Conservation (phyloP, 75 land plant genomes). For the Selaginella moellendorffii region DNA sequence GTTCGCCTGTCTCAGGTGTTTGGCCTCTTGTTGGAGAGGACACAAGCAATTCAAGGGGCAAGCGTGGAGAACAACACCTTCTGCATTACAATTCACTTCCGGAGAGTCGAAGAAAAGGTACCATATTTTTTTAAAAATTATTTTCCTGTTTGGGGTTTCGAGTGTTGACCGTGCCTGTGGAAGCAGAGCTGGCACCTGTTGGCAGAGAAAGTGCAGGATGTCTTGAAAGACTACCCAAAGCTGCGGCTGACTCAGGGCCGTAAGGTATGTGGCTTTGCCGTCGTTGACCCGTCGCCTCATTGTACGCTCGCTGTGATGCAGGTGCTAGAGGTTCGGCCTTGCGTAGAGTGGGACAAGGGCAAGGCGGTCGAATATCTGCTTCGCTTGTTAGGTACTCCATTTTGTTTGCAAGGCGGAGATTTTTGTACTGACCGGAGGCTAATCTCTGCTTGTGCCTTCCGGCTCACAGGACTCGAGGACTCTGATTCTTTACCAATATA, state of each 20-base stretch:
- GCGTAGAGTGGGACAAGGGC: slow-evolving; percentile 11
- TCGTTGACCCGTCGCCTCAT: neutral
- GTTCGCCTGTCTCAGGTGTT: slow-evolving; percentile 34
- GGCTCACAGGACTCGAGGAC: neutral
- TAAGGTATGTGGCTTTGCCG: slow-evolving; percentile 34
- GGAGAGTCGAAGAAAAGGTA: slow-evolving; percentile 56
- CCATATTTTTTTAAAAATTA: neutral
- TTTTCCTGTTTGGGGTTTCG: neutral
- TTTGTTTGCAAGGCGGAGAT: no score
- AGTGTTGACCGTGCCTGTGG: neutral
- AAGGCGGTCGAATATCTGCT: slow-evolving; percentile 7
- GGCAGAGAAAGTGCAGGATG: slow-evolving; percentile 47
- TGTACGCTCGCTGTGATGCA: neutral
- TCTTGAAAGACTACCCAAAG: slow-evolving; percentile 54
- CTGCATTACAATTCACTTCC: slow-evolving; percentile 62
- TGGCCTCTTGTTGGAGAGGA: slow-evolving; percentile 40
- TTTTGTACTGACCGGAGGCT: no score
- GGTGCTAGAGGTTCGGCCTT: slow-evolving; percentile 6
- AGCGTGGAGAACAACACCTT: slow-evolving; percentile 62
- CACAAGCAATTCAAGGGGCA: slow-evolving; percentile 38
- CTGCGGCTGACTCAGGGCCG: slow-evolving; percentile 67
- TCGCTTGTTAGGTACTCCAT: neutral
- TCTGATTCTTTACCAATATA: slow-evolving; percentile 25
- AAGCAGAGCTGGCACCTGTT: slow-evolving; percentile 44
- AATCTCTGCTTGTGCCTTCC: no score